Evolutionary conservation across 2,329 filamentous ascomycete species (phyloP).

Genomic region (Diplodia sapinea): DNA sequence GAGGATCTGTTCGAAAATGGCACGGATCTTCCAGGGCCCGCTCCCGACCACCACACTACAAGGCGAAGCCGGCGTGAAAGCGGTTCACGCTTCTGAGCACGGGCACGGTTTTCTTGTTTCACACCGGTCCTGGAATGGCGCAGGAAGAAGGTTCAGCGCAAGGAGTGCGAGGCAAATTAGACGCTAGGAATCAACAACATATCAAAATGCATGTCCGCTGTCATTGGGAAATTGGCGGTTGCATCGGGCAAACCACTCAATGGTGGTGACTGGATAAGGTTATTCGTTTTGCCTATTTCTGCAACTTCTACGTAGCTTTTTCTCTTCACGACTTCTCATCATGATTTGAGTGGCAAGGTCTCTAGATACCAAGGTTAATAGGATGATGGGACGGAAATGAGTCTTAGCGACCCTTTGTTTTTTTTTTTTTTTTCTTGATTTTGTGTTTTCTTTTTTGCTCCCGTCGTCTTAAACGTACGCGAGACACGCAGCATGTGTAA

Average conservation of each 20-base stretch:
- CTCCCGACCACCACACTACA: slow-evolving; percentile 21
- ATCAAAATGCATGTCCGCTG: neutral
- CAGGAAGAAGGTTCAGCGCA: neutral
- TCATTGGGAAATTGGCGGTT: neutral
- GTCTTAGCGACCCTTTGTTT: neutral
- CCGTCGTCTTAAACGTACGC: neutral
- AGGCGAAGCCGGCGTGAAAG: slow-evolving; percentile 22
- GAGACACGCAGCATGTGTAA: slow-evolving; percentile 5
- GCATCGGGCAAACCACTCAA: neutral
- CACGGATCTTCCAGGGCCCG: slow-evolving; percentile 40
- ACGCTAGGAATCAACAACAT: slow-evolving; percentile 8
- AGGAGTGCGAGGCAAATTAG: neutral
- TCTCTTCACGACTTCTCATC: neutral
- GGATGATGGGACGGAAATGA: neutral
- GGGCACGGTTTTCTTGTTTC: neutral
- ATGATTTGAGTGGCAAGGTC: neutral
- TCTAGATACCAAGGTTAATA: neutral
- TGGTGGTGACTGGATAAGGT: neutral
- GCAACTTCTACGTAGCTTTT: neutral
- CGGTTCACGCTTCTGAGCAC: slow-evolving; percentile 2
- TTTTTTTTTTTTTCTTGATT: neutral
- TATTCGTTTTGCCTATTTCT: slow-evolving; percentile 4
- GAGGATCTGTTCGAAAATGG: slow-evolving; percentile 88
- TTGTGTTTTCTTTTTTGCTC: neutral
- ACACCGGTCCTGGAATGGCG: neutral